These are phyloP conservation scores for Hypoxylon rickii DNA, from an alignment of 495 filamentous ascomycete genomes.

Conservation along the genomic window DNA sequence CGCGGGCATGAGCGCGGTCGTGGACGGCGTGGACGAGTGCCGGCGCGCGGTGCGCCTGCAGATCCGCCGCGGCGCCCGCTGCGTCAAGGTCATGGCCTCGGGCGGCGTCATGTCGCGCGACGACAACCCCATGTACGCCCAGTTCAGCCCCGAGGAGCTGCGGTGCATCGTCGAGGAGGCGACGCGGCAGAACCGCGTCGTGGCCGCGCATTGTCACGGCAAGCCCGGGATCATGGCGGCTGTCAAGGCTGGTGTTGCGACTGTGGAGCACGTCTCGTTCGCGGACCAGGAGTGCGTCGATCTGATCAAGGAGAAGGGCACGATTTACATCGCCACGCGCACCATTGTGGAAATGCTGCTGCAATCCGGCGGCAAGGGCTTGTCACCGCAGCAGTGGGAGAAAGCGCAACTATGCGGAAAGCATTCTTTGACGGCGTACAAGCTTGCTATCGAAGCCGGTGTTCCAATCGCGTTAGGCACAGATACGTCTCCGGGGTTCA, in stretches of 20 bases:
- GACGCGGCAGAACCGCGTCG: constrained; percentile 44
- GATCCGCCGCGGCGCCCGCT: constrained; percentile 53
- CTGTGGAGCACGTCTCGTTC: constrained; percentile 53
- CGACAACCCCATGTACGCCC: constrained; percentile 52
- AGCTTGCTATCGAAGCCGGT: constrained; percentile 49
- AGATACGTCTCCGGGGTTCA: constrained; percentile 49
- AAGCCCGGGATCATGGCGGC: constrained; percentile 57
- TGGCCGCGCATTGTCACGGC: constrained; percentile 57
- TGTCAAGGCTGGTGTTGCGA: constrained; percentile 49
- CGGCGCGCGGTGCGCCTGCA: constrained; percentile 51
- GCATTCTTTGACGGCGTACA: constrained; percentile 42
- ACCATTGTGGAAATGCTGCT: constrained; percentile 45
- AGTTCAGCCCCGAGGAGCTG: constrained; percentile 58
- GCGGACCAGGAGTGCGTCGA: constrained; percentile 52
- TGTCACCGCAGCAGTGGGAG: constrained; percentile 42
- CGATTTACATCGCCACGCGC: constrained; percentile 51
- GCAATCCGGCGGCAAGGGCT: constrained; percentile 34
- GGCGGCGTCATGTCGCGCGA: constrained; percentile 53
- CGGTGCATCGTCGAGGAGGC: constrained; percentile 55
- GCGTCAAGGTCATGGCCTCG: constrained; percentile 57
- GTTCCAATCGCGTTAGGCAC: constrained; percentile 50
- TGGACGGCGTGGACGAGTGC: constrained; percentile 56
- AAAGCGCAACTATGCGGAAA: constrained; percentile 47
- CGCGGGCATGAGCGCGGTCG: constrained; percentile 32
- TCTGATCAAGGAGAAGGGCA: constrained; percentile 52